phyloP scores from a whole-genome alignment of 1,139 yeast genomes.

The Lodderomyces orthopsilosis region DNA sequence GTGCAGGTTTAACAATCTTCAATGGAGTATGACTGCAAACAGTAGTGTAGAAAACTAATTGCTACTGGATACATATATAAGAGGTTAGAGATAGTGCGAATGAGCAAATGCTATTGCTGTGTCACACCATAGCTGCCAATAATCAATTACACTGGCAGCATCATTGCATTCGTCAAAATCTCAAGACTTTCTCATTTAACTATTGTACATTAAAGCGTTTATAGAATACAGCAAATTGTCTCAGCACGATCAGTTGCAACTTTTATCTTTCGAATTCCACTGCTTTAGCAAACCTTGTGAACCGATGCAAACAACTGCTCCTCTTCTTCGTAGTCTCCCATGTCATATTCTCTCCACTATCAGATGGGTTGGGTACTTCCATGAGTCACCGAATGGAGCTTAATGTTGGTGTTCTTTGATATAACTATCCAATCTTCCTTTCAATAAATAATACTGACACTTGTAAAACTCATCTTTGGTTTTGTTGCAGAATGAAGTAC shows the following conservation, averaged over 20 bases:
- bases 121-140: neutral
- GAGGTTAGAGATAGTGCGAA: neutral
- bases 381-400: no score
- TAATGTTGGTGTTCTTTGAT: constrained; percentile 13
- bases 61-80: neutral
- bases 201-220: neutral
- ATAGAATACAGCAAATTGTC: neutral
- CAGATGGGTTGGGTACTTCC: no score
- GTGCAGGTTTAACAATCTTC: constrained; percentile 10
- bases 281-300: no score
- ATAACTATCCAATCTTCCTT: constrained; percentile 39
- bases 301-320: no score
- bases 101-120: no score
- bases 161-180: no score
- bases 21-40: neutral
- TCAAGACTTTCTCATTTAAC: neutral
- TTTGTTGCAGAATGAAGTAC: constrained; percentile 40
- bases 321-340: no score
- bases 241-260: neutral
- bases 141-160: no score
- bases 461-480: constrained; percentile 49
- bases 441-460: constrained; percentile 45
- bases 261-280: no score
- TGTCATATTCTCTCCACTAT: no score
- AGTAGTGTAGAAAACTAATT: neutral